phyloP scores from a whole-genome alignment of 225 moss, liverwort and hornwort species.

The Pseudisothecium myosuroides region DNA sequence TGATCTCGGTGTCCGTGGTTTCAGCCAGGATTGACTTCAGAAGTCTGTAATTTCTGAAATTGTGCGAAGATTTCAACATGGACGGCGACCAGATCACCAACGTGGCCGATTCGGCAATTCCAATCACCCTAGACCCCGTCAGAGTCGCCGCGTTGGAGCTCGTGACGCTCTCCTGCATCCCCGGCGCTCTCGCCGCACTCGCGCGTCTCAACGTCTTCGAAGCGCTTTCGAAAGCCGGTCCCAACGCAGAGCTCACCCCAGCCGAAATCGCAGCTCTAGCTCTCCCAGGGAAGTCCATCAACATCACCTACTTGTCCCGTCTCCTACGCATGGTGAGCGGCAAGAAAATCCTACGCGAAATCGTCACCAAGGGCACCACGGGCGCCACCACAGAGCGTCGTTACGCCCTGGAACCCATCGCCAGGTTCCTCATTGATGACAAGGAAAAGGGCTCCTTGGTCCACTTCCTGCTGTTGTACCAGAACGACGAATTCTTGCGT shows the following conservation, averaged over 20 bases:
- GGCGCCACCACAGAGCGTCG: background rate
- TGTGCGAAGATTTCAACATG: background rate
- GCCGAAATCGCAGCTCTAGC: constrained; percentile 4
- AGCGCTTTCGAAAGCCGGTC: background rate
- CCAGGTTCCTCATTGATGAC: constrained; percentile 11
- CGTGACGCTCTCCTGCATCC: background rate
- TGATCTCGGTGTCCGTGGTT: background rate
- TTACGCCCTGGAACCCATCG: constrained; percentile 9
- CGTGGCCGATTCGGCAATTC: background rate
- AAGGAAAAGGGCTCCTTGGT: background rate
- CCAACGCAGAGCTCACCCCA: background rate
- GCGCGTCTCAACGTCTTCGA: constrained; percentile 20
- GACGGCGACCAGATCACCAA: background rate
- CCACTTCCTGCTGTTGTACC: background rate
- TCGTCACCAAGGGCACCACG: background rate
- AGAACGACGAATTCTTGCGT: background rate
- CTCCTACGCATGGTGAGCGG: constrained; percentile 17
- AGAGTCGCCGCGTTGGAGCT: background rate
- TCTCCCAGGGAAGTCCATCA: constrained; percentile 2
- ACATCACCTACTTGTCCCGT: constrained; percentile 1
- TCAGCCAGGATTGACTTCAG: background rate
- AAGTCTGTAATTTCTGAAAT: background rate
- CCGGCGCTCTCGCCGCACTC: background rate
- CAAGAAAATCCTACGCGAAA: background rate
- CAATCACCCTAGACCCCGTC: background rate